Evolutionary conservation across 192 early-diverging fungal species (phyloP).

Genomic region (Mortierella hygrophila): DNA sequence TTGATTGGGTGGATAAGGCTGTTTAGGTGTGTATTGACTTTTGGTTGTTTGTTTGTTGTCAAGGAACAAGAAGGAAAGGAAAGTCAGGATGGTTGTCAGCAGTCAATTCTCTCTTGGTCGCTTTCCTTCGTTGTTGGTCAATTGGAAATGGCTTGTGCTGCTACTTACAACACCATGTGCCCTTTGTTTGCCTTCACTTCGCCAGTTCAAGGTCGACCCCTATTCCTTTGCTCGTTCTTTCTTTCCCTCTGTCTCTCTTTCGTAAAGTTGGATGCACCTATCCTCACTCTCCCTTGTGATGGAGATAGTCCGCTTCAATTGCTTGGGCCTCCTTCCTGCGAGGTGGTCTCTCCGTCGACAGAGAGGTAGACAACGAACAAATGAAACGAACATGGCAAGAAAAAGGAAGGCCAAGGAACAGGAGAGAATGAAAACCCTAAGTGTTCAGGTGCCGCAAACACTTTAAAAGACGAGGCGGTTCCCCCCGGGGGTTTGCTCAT

Average conservation of each 20-base stretch:
- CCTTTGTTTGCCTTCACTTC: background rate
- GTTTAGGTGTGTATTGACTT: background rate
- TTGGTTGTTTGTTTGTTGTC: background rate
- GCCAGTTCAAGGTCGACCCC: background rate
- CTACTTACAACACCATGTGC: conserved; percentile 2
- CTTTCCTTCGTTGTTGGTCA: background rate
- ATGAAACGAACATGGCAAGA: background rate
- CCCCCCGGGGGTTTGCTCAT: background rate
- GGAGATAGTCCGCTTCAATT: background rate
- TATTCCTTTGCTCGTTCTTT: background rate
- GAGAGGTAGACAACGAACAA: background rate
- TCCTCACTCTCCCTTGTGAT: background rate
- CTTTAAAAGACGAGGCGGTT: too few species aligned
- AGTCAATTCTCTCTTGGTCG: background rate
- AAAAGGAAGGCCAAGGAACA: background rate
- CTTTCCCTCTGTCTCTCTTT: background rate
- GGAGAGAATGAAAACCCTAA: background rate
- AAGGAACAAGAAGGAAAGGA: background rate
- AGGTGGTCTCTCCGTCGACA: too few species aligned
- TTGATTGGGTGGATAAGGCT: background rate
- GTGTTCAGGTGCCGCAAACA: too few species aligned
- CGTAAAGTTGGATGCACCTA: background rate
- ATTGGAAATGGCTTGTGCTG: background rate
- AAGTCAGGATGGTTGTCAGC: conserved; percentile 8
- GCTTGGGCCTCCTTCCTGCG: background rate